Percentiles rank a stretch among this genome's conserved stretches.
phyloP scores from a whole-genome alignment of 2,329 filamentous ascomycete genomes.

The Xylaria multiplex region DNA sequence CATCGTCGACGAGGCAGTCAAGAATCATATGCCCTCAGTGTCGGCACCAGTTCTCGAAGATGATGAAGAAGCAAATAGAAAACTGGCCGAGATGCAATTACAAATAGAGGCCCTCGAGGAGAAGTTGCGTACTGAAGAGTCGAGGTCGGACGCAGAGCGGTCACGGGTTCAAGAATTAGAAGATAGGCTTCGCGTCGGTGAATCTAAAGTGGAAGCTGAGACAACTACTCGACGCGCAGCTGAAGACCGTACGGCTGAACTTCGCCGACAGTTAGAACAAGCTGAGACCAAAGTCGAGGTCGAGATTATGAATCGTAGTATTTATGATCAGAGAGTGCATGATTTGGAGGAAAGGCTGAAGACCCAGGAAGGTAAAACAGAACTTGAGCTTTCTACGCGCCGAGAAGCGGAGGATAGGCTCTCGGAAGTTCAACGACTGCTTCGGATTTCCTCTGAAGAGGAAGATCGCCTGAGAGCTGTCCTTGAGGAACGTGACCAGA shows the following conservation, averaged over 20 bases:
- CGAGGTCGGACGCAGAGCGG: conserved; percentile 42
- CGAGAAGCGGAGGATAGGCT: conserved; percentile 77
- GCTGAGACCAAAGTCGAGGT: conserved; percentile 69
- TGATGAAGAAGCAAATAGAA: conserved; percentile 63
- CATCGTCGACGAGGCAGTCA: conserved; percentile 71
- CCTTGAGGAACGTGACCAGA: conserved; percentile 75
- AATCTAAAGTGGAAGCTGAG: conserved; percentile 61
- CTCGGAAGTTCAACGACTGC: conserved; percentile 75
- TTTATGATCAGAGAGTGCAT: conserved; percentile 68
- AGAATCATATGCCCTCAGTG: conserved; percentile 64
- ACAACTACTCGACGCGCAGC: conserved; percentile 59
- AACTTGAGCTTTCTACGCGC: conserved; percentile 71
- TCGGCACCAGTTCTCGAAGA: conserved; percentile 57
- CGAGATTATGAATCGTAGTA: conserved; percentile 69
- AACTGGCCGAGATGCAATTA: conserved; percentile 67
- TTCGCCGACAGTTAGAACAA: conserved; percentile 64
- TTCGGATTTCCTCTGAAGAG: conserved; percentile 77
- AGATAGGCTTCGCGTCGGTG: conserved; percentile 61
- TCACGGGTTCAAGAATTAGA: conserved; percentile 68
- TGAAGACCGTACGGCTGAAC: conserved; percentile 64
- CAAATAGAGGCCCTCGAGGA: conserved; percentile 58
- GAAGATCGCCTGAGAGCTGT: conserved; percentile 73
- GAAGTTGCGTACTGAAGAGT: conserved; percentile 44
- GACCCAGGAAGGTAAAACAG: conserved; percentile 69
- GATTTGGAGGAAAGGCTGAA: conserved; percentile 76